Evolutionary conservation across 2,329 filamentous ascomycete genomes (phyloP).

Genomic region (Venturia aucupariae): DNA sequence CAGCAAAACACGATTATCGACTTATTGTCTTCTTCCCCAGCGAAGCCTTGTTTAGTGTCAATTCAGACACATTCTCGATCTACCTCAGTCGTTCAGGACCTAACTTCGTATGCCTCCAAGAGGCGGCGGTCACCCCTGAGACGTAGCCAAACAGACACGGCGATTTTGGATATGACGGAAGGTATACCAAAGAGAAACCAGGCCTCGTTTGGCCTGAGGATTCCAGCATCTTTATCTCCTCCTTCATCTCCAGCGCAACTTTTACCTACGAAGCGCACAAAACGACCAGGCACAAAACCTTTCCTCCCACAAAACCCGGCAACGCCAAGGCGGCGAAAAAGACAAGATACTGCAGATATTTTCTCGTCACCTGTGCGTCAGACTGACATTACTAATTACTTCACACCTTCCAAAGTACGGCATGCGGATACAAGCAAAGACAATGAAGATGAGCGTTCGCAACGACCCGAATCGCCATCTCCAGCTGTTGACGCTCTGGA

Average conservation of each 20-base stretch:
- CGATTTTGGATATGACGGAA: conserved; percentile 8
- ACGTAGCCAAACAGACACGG: conserved; percentile 1
- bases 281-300: not conserved
- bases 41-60: conserved; percentile 7
- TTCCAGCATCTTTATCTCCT: conserved; percentile 3
- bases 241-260: conserved; percentile 10
- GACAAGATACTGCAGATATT: not conserved
- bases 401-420: not conserved
- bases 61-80: not conserved
- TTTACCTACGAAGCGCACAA: not conserved
- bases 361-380: conserved; percentile 9
- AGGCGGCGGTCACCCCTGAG: conserved; percentile 6
- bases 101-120: not conserved
- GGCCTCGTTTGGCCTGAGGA: not conserved
- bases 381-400: conserved; percentile 7
- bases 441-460: not conserved
- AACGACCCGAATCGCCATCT: not conserved
- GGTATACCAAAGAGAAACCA: not conserved
- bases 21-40: conserved; percentile 25
- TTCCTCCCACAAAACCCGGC: not conserved
- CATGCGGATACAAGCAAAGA: not conserved
- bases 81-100: not conserved
- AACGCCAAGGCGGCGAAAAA: not conserved
- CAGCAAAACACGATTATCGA: conserved; percentile 18
- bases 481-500: conserved; percentile 2